Evolutionary conservation across 495 filamentous ascomycete species (phyloP).

Genomic region (Tuber borchii): DNA sequence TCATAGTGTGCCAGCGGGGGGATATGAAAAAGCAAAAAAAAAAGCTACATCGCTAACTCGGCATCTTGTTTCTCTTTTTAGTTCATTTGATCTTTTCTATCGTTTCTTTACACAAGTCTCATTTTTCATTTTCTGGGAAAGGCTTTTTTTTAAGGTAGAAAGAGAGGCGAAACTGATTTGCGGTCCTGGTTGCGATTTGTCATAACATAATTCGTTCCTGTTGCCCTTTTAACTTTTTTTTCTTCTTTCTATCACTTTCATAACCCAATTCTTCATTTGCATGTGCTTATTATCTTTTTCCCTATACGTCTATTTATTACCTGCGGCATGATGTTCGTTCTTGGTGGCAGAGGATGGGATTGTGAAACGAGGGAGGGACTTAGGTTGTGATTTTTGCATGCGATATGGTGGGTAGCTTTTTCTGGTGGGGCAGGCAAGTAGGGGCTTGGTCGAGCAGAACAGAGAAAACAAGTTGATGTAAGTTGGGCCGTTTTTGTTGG

Average conservation of each 20-base stretch:
- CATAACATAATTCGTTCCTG: slow-evolving; percentile 30
- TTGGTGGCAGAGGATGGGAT: slow-evolving; percentile 45
- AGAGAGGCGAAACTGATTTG: slow-evolving; percentile 39
- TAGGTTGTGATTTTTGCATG: neutral
- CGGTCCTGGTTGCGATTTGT: slow-evolving; percentile 34
- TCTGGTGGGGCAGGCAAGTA: slow-evolving; percentile 75
- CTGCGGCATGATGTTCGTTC: slow-evolving; percentile 52
- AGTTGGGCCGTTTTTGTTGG: slow-evolving; percentile 74
- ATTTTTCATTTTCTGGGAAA: slow-evolving; percentile 27
- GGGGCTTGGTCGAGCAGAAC: slow-evolving; percentile 48
- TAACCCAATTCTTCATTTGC: slow-evolving; percentile 46
- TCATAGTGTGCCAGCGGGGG: slow-evolving; percentile 54
- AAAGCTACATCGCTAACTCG: slow-evolving; percentile 48
- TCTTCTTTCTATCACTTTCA: slow-evolving; percentile 42
- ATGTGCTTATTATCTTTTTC: slow-evolving; percentile 49
- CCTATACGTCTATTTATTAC: slow-evolving; percentile 34
- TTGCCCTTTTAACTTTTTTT: slow-evolving; percentile 28
- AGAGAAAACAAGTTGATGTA: slow-evolving; percentile 49
- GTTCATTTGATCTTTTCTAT: slow-evolving; percentile 29
- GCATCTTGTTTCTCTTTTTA: slow-evolving; percentile 34
- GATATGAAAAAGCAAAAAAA: slow-evolving; percentile 45
- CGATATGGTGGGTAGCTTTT: slow-evolving; percentile 49
- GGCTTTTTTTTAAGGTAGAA: slow-evolving; percentile 38
- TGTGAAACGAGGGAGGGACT: neutral
- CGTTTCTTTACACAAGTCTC: slow-evolving; percentile 30